Evolutionary conservation across 2,329 filamentous ascomycete species (phyloP).

Genomic region (Alternaria metachromatica): DNA sequence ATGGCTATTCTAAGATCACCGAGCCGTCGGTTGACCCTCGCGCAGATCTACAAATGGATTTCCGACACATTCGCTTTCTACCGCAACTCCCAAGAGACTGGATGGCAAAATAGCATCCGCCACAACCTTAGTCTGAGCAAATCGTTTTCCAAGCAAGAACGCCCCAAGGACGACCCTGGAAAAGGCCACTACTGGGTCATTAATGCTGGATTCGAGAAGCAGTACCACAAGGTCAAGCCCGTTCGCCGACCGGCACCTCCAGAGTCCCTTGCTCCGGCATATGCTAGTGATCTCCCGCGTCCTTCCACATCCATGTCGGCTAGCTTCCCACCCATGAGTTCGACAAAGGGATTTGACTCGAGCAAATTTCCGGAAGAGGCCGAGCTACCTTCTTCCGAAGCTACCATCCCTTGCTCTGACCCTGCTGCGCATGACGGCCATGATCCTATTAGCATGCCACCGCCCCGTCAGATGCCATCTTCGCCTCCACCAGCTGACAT

Average conservation of each 20-base stretch:
- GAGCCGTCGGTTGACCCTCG: slow-evolving; percentile 81
- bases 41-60: slow-evolving; percentile 99
- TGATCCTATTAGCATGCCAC: slow-evolving; percentile 51
- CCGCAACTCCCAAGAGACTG: slow-evolving; percentile 74
- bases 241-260: slow-evolving; percentile 60
- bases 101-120: slow-evolving; percentile 99
- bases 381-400: slow-evolving; percentile 58
- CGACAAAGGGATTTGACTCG: slow-evolving; percentile 56
- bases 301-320: slow-evolving; percentile 49
- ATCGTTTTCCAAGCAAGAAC: slow-evolving; percentile 92
- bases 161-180: slow-evolving; percentile 94
- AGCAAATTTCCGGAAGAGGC: slow-evolving; percentile 59
- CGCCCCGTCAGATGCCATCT: slow-evolving; percentile 62
- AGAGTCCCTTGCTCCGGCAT: slow-evolving; percentile 43
- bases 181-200: slow-evolving; percentile 99
- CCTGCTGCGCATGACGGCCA: slow-evolving; percentile 57
- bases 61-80: slow-evolving; percentile 95
- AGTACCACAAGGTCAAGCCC: slow-evolving; percentile 89
- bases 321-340: slow-evolving; percentile 45
- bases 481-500: slow-evolving; percentile 76
- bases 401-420: slow-evolving; percentile 60
- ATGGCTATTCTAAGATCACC: slow-evolving; percentile 94
- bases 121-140: slow-evolving; percentile 98
- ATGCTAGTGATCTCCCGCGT: slow-evolving; percentile 42
- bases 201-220: slow-evolving; percentile 83